phyloP scores from a whole-genome alignment of 176 grass and related monocot genomes.

The Echinochloa phyllopogon region DNA sequence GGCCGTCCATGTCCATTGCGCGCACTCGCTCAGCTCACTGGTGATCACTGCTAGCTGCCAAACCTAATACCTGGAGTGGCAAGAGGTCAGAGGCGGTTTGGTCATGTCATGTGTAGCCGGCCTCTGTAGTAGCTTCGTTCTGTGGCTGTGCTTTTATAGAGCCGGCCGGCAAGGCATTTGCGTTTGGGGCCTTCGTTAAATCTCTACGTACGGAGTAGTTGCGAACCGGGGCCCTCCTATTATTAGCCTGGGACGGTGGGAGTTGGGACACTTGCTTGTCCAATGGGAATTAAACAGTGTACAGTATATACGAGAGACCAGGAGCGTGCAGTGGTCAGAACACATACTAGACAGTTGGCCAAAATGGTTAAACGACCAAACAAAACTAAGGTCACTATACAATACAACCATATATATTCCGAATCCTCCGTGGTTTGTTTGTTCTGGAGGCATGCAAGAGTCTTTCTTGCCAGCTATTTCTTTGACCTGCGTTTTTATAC shows the following conservation, averaged over 20 bases:
- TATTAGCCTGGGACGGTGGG: background rate
- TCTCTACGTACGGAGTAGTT: too few relatives aligned
- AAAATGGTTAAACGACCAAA: background rate
- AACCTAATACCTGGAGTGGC: background rate
- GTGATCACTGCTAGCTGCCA: background rate
- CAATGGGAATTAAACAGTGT: background rate
- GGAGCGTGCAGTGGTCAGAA: background rate
- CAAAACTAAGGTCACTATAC: background rate
- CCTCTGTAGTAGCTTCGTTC: background rate
- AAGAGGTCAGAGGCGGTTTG: background rate
- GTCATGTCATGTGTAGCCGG: too few relatives aligned
- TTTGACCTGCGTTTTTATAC: too few relatives aligned
- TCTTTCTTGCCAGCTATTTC: background rate
- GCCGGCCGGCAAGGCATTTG: background rate
- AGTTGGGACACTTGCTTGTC: constrained; percentile 8
- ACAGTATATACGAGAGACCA: background rate
- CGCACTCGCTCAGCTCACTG: background rate
- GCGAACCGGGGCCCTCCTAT: background rate
- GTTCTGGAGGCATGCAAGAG: background rate
- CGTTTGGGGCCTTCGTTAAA: background rate
- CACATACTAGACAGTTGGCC: background rate
- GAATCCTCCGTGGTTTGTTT: background rate
- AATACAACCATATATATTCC: background rate
- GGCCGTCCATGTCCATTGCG: constrained; percentile 40
- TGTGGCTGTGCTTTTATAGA: constrained; percentile 28